phyloP scores from a whole-genome alignment of 495 filamentous ascomycete species.

The Neurospora tetrasperma region DNA sequence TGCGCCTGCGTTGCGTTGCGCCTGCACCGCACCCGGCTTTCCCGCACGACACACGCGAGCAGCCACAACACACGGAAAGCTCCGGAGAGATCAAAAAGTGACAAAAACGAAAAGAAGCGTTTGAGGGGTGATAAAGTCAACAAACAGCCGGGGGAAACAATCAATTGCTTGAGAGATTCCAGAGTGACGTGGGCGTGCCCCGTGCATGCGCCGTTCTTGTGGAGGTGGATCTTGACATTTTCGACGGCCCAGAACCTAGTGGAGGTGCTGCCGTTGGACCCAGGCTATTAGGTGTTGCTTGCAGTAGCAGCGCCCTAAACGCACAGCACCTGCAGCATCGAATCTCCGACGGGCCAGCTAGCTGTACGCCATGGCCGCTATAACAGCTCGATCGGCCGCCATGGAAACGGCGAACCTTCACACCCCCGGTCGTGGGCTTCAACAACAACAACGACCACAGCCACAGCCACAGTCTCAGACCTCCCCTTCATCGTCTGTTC shows the following conservation, averaged over 20 bases:
- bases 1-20: neutral
- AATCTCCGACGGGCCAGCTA: neutral
- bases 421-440: neutral
- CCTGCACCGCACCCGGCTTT: neutral
- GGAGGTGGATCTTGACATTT: neutral
- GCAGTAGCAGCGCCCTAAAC: neutral
- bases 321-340: neutral
- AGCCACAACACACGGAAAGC: neutral
- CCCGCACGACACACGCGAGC: neutral
- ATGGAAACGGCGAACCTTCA: conserved; percentile 25
- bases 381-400: conserved; percentile 13
- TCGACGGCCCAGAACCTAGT: neutral
- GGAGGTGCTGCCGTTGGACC: neutral
- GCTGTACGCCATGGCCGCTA: conserved; percentile 5
- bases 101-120: neutral
- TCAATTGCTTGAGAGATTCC: neutral
- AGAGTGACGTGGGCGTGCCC: neutral
- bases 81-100: neutral
- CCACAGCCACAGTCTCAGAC: conserved; percentile 22
- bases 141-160: neutral
- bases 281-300: neutral
- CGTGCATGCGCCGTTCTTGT: neutral
- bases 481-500: conserved; percentile 23
- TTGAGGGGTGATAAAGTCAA: neutral
- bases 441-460: conserved; percentile 17